phyloP scores from a whole-genome alignment of 331 rosid species.

The Saraca asoca region DNA sequence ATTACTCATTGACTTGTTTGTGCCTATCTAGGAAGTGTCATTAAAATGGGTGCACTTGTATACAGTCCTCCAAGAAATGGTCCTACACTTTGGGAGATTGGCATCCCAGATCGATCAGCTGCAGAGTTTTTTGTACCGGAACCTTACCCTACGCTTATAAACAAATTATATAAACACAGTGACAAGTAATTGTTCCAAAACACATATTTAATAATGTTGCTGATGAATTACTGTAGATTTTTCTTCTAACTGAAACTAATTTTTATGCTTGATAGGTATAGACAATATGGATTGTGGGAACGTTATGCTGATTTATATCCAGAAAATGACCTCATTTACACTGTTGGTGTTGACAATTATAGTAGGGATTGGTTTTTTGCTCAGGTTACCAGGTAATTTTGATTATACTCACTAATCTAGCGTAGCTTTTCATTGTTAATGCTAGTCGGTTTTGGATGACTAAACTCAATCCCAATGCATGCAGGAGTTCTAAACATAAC shows the following conservation, averaged over 20 bases:
- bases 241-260: not conserved
- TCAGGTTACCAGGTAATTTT: constrained; percentile 57
- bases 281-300: constrained; percentile 76
- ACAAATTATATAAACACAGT: constrained; percentile 45
- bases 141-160: constrained; percentile 47
- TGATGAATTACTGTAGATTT: not conserved
- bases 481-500: constrained; percentile 34
- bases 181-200: not conserved
- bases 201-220: no score
- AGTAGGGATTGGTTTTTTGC: constrained; percentile 64
- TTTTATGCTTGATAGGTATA: constrained; percentile 38
- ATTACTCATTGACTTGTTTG: not conserved
- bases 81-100: constrained; percentile 83
- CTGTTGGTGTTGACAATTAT: constrained; percentile 37
- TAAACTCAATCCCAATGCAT: not conserved
- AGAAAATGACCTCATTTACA: constrained; percentile 50
- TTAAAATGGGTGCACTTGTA: constrained; percentile 36
- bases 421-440: no score
- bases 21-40: constrained; percentile 45
- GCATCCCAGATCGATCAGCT: constrained; percentile 81
- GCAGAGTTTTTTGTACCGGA: constrained; percentile 62
- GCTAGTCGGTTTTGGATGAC: no score
- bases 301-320: constrained; percentile 61
- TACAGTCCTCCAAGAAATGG: constrained; percentile 80
- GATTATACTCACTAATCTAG: no score